These are phyloP conservation scores for Fomitopsis serialis DNA, from an alignment of 768 basidiomycete genomes.

Conservation along the genomic window DNA sequence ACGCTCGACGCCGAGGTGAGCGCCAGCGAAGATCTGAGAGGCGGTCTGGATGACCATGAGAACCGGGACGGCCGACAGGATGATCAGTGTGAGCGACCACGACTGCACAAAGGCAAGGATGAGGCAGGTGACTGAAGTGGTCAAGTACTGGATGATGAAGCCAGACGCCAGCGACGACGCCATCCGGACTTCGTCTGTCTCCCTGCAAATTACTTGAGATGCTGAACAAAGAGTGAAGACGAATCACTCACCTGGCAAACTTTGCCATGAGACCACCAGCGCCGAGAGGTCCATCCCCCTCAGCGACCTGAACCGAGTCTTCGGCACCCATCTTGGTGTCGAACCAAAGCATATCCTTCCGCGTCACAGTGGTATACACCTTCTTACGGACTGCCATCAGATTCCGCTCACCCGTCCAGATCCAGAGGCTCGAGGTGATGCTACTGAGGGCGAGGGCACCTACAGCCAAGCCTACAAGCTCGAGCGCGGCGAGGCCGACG, in stretches of 20 bases:
- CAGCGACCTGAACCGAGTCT: slow-evolving; percentile 32
- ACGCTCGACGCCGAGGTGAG: slow-evolving; percentile 66
- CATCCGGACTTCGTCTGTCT: slow-evolving; percentile 89
- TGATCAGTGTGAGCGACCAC: slow-evolving; percentile 83
- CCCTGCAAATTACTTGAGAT: slow-evolving; percentile 41
- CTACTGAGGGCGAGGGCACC: slow-evolving; percentile 70
- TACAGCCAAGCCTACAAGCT: slow-evolving; percentile 61
- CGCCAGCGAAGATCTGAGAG: slow-evolving; percentile 64
- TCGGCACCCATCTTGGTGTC: slow-evolving; percentile 71
- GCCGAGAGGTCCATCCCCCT: slow-evolving; percentile 52
- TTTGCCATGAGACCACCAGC: slow-evolving; percentile 93
- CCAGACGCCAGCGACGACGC: slow-evolving; percentile 81
- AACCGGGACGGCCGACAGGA: slow-evolving; percentile 83
- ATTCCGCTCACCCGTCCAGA: slow-evolving; percentile 80
- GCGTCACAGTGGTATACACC: slow-evolving; percentile 64
- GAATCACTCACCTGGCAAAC: slow-evolving; percentile 64
- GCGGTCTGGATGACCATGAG: slow-evolving; percentile 71
- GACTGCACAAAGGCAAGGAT: slow-evolving; percentile 78
- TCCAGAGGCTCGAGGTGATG: slow-evolving; percentile 77
- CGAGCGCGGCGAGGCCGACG: slow-evolving; percentile 55
- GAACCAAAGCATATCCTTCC: slow-evolving; percentile 86
- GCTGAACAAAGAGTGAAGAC: not conserved
- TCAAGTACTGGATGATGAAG: slow-evolving; percentile 72
- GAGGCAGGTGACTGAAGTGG: slow-evolving; percentile 74
- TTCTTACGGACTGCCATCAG: slow-evolving; percentile 57